Conservation (phyloP, 495 filamentous ascomycete species). For the Neurospora hispaniola region DNA sequence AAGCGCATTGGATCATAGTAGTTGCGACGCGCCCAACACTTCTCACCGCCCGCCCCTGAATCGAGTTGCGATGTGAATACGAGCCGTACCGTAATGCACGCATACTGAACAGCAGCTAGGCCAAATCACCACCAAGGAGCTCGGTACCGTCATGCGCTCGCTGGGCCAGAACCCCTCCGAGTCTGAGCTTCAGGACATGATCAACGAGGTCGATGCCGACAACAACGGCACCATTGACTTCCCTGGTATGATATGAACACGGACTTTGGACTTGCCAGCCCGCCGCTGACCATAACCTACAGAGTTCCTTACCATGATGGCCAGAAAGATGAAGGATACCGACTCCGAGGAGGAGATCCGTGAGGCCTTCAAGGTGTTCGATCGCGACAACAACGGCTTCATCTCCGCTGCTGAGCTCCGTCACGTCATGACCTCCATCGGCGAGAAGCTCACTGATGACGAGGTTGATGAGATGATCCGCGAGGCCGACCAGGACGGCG, state of each 20-base stretch:
- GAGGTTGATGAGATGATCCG: slow-evolving; percentile 99
- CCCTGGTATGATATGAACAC: slow-evolving; percentile 53
- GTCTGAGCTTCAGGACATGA: slow-evolving; percentile 99
- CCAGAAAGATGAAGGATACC: slow-evolving; percentile 99
- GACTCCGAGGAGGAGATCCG: slow-evolving; percentile 99
- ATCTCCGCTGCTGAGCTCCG: slow-evolving; percentile 96
- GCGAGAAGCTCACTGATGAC: slow-evolving; percentile 98
- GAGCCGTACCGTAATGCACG: not conserved
- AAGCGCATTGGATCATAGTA: slow-evolving; percentile 1
- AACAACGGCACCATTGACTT: slow-evolving; percentile 99
- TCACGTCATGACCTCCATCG: slow-evolving; percentile 99
- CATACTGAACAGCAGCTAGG: slow-evolving; percentile 42
- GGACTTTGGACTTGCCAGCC: not conserved
- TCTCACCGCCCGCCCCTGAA: not conserved
- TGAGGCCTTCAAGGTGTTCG: slow-evolving; percentile 68
- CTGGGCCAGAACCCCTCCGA: slow-evolving; percentile 98
- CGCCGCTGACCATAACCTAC: slow-evolving; percentile 19
- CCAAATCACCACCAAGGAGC: slow-evolving; percentile 98
- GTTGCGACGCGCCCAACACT: not conserved
- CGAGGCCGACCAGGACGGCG: slow-evolving; percentile 97
- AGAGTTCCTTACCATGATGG: slow-evolving; percentile 99
- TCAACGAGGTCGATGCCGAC: slow-evolving; percentile 99
- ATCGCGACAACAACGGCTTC: slow-evolving; percentile 98
- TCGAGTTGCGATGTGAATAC: not conserved
- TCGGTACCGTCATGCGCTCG: slow-evolving; percentile 99